Conservation (phyloP, 1,284 basidiomycete species). For the Chalciporus piperatoides region DNA sequence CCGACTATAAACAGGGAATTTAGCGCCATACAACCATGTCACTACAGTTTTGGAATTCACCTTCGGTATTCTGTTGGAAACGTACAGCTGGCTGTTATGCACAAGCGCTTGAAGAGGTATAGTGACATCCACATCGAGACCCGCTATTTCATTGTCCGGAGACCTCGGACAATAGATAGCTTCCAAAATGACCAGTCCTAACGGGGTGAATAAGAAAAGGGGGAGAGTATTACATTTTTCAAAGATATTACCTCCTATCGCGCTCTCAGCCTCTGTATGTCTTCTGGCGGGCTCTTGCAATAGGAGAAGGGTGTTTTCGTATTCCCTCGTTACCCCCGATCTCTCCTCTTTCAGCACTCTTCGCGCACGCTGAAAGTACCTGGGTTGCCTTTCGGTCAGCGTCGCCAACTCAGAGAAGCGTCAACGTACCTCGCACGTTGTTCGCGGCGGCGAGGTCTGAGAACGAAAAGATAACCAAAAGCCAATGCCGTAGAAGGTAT, state of each 20-base stretch:
- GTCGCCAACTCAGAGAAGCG: constrained; percentile 7
- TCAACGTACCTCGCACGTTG: constrained; percentile 35
- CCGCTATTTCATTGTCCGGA: constrained; percentile 45
- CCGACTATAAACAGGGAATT: constrained; percentile 42
- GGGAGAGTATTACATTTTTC: constrained; percentile 1
- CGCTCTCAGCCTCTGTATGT: constrained; percentile 41
- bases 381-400: constrained; percentile 33
- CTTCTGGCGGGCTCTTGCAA: constrained; percentile 45
- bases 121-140: constrained; percentile 71
- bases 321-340: constrained; percentile 53
- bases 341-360: constrained; percentile 56
- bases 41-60: constrained; percentile 34
- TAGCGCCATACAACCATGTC: constrained; percentile 14
- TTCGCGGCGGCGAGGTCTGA: constrained; percentile 46
- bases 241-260: constrained; percentile 29
- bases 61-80: constrained; percentile 71
- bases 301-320: constrained; percentile 47
- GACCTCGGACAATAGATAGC: constrained; percentile 55
- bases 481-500: constrained; percentile 47
- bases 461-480: constrained; percentile 47
- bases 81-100: constrained; percentile 71
- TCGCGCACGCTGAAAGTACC: constrained; percentile 50
- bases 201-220: constrained; percentile 10
- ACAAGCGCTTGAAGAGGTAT: constrained; percentile 82
- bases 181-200: constrained; percentile 66